A percentile compares a stretch with the other conserved stretches of the same genome.
These are phyloP conservation scores for Amanita brunnescens DNA, from an alignment of 768 basidiomycete genomes.

Conservation along the genomic window DNA sequence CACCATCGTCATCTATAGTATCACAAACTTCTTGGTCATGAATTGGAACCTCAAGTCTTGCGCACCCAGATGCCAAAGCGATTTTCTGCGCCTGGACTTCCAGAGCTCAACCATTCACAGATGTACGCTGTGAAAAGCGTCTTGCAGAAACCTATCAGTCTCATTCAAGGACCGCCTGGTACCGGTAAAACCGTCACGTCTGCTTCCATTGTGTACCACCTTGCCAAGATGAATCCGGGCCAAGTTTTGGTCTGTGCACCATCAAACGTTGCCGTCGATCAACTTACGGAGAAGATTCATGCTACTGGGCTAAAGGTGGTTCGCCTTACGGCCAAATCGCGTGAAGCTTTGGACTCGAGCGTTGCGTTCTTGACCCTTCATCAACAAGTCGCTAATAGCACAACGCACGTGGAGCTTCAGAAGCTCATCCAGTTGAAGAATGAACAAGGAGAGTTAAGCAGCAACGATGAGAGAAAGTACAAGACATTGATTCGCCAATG, in stretches of 20 bases:
- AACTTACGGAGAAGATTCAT: constrained; percentile 98
- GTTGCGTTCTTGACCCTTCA: constrained; percentile 92
- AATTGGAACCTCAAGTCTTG: constrained; percentile 88
- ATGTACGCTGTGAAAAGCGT: constrained; percentile 99
- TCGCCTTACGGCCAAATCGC: constrained; percentile 94
- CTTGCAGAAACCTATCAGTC: constrained; percentile 91
- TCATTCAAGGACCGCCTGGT: constrained; percentile 98
- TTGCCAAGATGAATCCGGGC: constrained; percentile 99
- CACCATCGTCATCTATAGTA: constrained; percentile 45
- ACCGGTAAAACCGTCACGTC: constrained; percentile 99
- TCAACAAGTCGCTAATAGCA: constrained; percentile 95
- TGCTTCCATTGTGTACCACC: constrained; percentile 96
- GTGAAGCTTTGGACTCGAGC: constrained; percentile 96
- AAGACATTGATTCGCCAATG: constrained; percentile 91
- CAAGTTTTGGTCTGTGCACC: constrained; percentile 99
- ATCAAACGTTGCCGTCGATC: constrained; percentile 98
- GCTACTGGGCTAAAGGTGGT: constrained; percentile 98
- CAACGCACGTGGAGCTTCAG: constrained; percentile 92
- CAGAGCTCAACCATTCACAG: constrained; percentile 98
- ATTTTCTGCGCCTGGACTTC: constrained; percentile 94
- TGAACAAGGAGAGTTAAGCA: constrained; percentile 95
- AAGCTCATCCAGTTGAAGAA: constrained; percentile 97
- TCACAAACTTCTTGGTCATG: constrained; percentile 96
- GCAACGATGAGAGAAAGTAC: constrained; percentile 95
- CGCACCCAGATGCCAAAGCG: constrained; percentile 94